Evolutionary conservation across 768 basidiomycete genomes (phyloP), one percentile per base, ranked within the genome.

Genomic region (Amanita molliuscula): DNA sequence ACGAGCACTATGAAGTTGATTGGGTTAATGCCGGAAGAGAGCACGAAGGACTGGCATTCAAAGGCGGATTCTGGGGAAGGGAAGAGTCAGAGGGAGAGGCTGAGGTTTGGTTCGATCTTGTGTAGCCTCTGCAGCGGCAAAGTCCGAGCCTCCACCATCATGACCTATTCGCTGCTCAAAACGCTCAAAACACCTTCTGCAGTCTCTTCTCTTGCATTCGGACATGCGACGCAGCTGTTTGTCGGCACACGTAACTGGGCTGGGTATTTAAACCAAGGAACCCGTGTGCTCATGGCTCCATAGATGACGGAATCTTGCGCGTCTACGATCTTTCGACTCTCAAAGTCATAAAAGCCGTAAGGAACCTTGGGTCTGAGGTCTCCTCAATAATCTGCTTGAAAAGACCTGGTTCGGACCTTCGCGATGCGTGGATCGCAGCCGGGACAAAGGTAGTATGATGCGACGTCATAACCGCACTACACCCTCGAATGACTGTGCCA

Each of bases 401-500:
- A 53, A 62, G 65, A 29, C 54, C 67, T 37, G 70, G 67, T 7
- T 65, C 69, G 13, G 65, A 74, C 25, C 53, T 73, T 11, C 64
- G 72, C 40, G 69, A 74, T 47, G 66, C 81, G 3, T 90, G 84
- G 85, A 58, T 88, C 25, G 84, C 82, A 2, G 77, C 74, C 58
- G 84, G 84, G 20, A 64, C 65, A 55, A 68, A 72, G 58, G 88
- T 85, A 58, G 88, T 85, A 58, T 26, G 72, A n/a, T 26, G 31
- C 13, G 8, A 10, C 16, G 20, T 3, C 10, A 20, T 40, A 21
- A 21, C 10, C 21, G 3, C 11, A 21, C 5, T 13, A 18, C 9
- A 20, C 18, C 16, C 18, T 13, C 38, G 21, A 21, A 40, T 40
- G 11, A 21, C 38, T 7, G 10, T 35, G 10, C 1, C 55, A 69